Base-by-base conservation (phyloP, 2,329 filamentous ascomycete genomes). In the Talaromyces sp. region DNA sequence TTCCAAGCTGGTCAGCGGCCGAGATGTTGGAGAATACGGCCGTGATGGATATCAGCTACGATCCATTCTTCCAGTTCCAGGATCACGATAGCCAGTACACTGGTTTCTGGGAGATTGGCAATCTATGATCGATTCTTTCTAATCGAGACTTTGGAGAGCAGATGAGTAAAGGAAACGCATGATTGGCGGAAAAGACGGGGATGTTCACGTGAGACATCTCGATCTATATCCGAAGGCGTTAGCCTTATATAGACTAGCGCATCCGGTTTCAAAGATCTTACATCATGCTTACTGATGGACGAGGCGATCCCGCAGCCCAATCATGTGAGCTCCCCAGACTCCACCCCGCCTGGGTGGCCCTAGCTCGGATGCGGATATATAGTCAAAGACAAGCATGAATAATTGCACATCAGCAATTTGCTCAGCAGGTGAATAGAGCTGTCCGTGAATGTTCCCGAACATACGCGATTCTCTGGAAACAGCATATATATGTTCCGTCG, bases 1-100 rank as follows among this genome's bases (percentile, higher is more conserved):
- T 63, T 2, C 47, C 62, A 33, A 61, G 57, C 10, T 68, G 62
- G 62, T 57, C 65, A 19, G 65, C 62, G 6, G 60, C 65, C 30
- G 64, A 64, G 6, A 61, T 70, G 13, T 62, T 65, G 36, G 65
- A 65, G 8, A 68, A 70, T 59, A 42, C 64, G n/a, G 70, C 69
- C 5, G 65, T 68, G 36, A 70, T 72, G 66, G 69, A 72, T 58
- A 58, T 69, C 30, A 68, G 63, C 1, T 67, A 68, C 59, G 70
- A 73, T 54, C 67, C 69, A 7, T 72, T 72, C 47, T 70, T 70
- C 33, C 70, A 70, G 42, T 70, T 70, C n/a, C 69, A 69, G 44
- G 69, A 70, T 53, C 67, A 67, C 13, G 66, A 66, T 11, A 67
- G 63, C 54, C 68, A 69, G 13, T 70, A 69, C 62, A 32, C 62